Conservation (phyloP, 1,284 basidiomycete species). For the Puccinia triticina region DNA sequence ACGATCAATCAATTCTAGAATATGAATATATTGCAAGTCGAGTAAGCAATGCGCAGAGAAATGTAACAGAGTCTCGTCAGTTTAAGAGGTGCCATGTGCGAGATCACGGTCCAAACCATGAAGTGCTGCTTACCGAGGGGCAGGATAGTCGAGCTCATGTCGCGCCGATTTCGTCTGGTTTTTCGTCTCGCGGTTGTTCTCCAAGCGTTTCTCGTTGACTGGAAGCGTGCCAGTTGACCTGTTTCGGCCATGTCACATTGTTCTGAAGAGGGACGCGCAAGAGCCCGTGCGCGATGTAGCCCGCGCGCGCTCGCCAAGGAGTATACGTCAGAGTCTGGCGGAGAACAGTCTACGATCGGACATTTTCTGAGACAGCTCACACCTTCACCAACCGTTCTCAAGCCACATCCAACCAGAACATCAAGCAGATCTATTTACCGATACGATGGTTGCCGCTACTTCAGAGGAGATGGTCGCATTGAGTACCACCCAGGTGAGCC, state of each 20-base stretch:
- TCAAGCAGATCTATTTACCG: not conserved
- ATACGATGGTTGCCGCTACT: conserved; percentile 48
- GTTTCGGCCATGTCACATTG: too few relatives aligned
- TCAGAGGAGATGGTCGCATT: conserved; percentile 46
- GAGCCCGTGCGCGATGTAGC: too few relatives aligned
- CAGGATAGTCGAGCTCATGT: conserved; percentile 38
- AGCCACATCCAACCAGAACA: not conserved
- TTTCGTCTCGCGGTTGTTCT: not conserved
- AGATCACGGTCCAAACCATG: not conserved
- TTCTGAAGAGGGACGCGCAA: too few relatives aligned
- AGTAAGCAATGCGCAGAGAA: too few relatives aligned
- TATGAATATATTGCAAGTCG: not conserved
- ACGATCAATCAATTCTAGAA: conserved; percentile 59
- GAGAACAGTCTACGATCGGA: too few relatives aligned
- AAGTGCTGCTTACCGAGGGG: conserved; percentile 1
- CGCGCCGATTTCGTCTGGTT: not conserved
- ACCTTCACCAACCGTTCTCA: too few relatives aligned
- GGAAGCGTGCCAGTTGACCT: too few relatives aligned
- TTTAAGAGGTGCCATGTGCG: not conserved
- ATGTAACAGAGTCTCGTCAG: not conserved
- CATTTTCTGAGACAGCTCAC: too few relatives aligned
- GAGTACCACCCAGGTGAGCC: conserved; percentile 41
- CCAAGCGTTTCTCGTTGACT: too few relatives aligned
- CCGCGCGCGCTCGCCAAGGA: too few relatives aligned
- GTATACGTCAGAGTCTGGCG: too few relatives aligned